Base-by-base conservation (phyloP, 2,329 filamentous ascomycete genomes). In the Sclerotinia spermophila region DNA sequence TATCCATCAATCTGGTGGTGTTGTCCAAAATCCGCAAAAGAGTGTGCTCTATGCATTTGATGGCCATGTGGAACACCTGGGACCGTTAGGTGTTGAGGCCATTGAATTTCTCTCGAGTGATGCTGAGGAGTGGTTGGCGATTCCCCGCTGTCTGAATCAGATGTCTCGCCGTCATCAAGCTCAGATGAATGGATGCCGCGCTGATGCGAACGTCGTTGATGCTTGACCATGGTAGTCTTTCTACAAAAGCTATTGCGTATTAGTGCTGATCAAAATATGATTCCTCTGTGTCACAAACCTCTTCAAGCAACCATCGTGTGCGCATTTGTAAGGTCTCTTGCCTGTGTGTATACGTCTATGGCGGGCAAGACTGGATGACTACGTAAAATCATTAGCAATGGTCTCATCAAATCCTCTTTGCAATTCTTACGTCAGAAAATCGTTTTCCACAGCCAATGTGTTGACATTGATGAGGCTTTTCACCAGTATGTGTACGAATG, bases 301-400 rank as follows among this genome's bases (percentile, higher is more conserved):
- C 68, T 80, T 80, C 45, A 79, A 71, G 68, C 79, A 80, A 5
- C 78, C 78, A 62, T 79, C 77, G n/a, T 84, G 85, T 61, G 81
- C 83, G 80, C 89, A 92, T 58, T 85, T 83, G 78, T 90, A 91
- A 4, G 89, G 89, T 35, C 89, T 83, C 79, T 91, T 89, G 75
- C 90, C 90, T 59, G 89, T 91, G 80, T 92, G 89, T 77, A 91
- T 92, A 69, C 89, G 86, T 76, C 89, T 89, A 77, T 92, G 89
- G 45, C 79, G 77, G 58, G 79, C 79, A 66, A 80, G 75, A 79
- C 78, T 79, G 11, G 79, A 80, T 44, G 78, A 80, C 79, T 80
- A 71, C 24, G 19, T 38, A 19, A 44, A 21, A 17, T 7, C 17
- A 40, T 78, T 73, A 77, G 74, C 48, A 67, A 33, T 59, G 44